Percentiles rank a stretch among this genome's conserved stretches.
These are phyloP conservation scores for Colletotrichum viniferum DNA, from an alignment of 2,329 filamentous ascomycete species.

Conservation along the genomic window DNA sequence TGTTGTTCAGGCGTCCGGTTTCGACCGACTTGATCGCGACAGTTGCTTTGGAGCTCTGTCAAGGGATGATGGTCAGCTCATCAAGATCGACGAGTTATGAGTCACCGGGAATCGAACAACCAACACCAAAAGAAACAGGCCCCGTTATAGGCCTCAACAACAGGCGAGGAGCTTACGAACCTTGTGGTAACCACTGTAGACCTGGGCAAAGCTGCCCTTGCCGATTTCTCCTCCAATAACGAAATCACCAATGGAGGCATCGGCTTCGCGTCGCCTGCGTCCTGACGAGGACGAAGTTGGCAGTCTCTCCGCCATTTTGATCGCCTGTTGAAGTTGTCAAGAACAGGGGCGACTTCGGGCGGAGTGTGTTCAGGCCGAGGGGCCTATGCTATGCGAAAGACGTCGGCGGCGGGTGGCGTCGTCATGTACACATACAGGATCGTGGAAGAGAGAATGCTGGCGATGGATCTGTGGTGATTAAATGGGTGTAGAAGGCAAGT, in stretches of 20 bases:
- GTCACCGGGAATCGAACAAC: not conserved
- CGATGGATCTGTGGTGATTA: not conserved
- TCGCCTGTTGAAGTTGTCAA: conserved; percentile 34
- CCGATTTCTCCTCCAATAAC: conserved; percentile 88
- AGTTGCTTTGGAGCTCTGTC: conserved; percentile 75
- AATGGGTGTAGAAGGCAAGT: not conserved
- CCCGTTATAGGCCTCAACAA: not conserved
- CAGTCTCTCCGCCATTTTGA: conserved; percentile 43
- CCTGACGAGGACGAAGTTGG: conserved; percentile 37
- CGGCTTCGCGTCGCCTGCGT: conserved; percentile 32
- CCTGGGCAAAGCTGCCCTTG: conserved; percentile 96
- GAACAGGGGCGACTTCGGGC: conserved; percentile 34
- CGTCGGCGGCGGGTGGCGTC: conserved; percentile 35
- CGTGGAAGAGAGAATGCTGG: not conserved
- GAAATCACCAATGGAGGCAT: conserved; percentile 70
- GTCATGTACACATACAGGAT: conserved; percentile 44
- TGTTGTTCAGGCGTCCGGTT: conserved; percentile 87
- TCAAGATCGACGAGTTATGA: not conserved
- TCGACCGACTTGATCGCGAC: conserved; percentile 98
- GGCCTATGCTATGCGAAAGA: conserved; percentile 32
- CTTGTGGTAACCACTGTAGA: conserved; percentile 86
- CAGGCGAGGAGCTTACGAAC: conserved; percentile 53
- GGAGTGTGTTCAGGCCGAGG: not conserved
- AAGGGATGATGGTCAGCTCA: not conserved
- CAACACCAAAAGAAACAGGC: not conserved